phyloP scores from a whole-genome alignment of 2,329 filamentous ascomycete species.

The Calonectria pteridis region DNA sequence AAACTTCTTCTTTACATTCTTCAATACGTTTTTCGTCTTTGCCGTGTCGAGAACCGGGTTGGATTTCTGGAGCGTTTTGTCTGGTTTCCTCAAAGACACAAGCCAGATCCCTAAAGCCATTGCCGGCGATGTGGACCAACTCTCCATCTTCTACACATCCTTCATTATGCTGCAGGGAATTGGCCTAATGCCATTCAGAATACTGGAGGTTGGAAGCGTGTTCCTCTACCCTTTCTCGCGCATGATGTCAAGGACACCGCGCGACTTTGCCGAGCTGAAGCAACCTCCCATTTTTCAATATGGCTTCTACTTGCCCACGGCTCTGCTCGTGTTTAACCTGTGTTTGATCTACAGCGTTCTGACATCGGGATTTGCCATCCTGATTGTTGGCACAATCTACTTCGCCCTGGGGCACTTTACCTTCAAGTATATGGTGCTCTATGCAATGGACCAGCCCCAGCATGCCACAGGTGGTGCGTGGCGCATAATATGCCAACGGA shows the following conservation, averaged over 20 bases:
- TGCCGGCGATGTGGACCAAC: conserved; percentile 78
- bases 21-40: conserved; percentile 98
- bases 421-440: conserved; percentile 97
- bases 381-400: conserved; percentile 86
- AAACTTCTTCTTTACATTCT: conserved; percentile 99
- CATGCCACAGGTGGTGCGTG: conserved; percentile 94
- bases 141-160: conserved; percentile 91
- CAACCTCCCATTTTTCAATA: conserved; percentile 93
- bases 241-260: conserved; percentile 85
- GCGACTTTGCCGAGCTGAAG: conserved; percentile 86
- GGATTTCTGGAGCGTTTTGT: conserved; percentile 78
- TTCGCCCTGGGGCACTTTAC: conserved; percentile 87
- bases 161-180: conserved; percentile 94
- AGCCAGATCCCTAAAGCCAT: conserved; percentile 81
- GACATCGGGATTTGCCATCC: conserved; percentile 81
- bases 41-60: conserved; percentile 88
- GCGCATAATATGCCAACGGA: conserved; percentile 95
- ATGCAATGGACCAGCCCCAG: conserved; percentile 97
- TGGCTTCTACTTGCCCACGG: conserved; percentile 94
- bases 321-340: conserved; percentile 92
- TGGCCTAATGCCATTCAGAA: conserved; percentile 92
- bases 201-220: conserved; percentile 90
- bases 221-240: conserved; percentile 84
- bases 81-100: conserved; percentile 82
- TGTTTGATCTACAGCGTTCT: conserved; percentile 95